Conservation (phyloP, 179 eudicot species). For the Drosera spatulata region DNA sequence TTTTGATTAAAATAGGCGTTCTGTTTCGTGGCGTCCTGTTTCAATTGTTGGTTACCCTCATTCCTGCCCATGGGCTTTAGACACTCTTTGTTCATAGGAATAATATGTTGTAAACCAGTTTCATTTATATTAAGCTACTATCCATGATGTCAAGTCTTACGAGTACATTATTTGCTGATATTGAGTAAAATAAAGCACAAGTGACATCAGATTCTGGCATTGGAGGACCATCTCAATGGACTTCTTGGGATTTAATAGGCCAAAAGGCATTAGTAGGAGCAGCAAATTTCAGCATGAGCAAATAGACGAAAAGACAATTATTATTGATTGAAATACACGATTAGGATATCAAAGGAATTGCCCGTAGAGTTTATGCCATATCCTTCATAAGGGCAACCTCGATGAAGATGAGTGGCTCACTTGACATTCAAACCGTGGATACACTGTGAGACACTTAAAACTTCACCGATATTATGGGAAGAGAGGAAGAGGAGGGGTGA, state of each 20-base stretch:
- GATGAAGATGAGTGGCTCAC: constrained; percentile 95
- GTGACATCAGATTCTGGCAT: constrained; percentile 80
- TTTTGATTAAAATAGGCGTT: too few species aligned
- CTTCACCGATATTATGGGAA: too few species aligned
- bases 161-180: constrained; percentile 86
- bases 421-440: constrained; percentile 25
- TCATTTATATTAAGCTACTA: too few species aligned
- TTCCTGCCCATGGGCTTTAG: too few species aligned
- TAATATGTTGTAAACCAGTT: too few species aligned
- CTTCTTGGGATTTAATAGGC: constrained; percentile 53
- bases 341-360: constrained; percentile 8
- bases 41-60: too few species aligned
- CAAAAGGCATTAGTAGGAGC: not conserved
- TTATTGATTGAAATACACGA: not conserved
- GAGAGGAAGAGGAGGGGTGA: too few species aligned
- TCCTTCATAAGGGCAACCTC: constrained; percentile 87
- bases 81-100: too few species aligned
- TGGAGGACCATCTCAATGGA: constrained; percentile 91
- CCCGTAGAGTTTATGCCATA: constrained; percentile 82
- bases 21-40: too few species aligned
- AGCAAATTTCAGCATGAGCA: too few species aligned
- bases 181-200: constrained; percentile 89
- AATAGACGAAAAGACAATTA: not conserved
- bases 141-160: too few species aligned
- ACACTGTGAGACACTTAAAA: not conserved